Conservation (phyloP, 176 grass and related monocot genomes). For the Triticum monococcum region DNA sequence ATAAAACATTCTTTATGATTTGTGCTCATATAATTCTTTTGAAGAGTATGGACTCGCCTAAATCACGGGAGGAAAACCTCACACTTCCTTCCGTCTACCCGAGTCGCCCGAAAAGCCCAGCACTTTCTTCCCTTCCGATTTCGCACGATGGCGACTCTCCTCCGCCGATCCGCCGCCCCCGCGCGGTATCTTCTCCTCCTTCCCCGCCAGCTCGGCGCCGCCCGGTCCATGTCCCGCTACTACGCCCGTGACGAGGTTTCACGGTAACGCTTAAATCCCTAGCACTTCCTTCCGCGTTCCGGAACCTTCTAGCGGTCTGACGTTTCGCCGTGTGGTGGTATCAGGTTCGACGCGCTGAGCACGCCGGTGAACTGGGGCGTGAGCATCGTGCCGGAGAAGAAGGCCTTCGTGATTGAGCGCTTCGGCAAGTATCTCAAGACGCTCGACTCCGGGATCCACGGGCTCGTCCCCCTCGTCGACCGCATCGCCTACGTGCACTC, state of each 20-base stretch:
- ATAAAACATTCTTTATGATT: too few species aligned
- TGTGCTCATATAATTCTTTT: too few species aligned
- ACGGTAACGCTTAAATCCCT: constrained; percentile 14
- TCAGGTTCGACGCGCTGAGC: constrained; percentile 47
- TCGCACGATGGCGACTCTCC: constrained; percentile 34
- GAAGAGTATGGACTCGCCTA: not conserved
- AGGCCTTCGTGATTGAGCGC: constrained; percentile 76
- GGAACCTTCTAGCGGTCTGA: not conserved
- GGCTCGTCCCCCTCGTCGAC: constrained; percentile 73
- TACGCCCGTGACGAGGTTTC: constrained; percentile 49
- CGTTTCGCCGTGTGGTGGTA: not conserved
- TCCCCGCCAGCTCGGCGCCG: constrained; percentile 16
- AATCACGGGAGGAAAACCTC: not conserved
- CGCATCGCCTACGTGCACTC: constrained; percentile 93
- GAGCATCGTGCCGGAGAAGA: constrained; percentile 97
- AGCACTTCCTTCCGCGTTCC: not conserved
- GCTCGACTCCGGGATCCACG: constrained; percentile 79
- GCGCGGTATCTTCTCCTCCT: constrained; percentile 2
- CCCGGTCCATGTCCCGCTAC: constrained; percentile 29
- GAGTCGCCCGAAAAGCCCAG: constrained; percentile 5
- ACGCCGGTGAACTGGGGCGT: constrained; percentile 84
- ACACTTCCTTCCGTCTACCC: not conserved
- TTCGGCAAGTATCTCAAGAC: constrained; percentile 89
- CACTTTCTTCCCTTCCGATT: not conserved
- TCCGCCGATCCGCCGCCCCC: constrained; percentile 27